Percentiles rank a stretch among this genome's conserved stretches.
phyloP scores from a whole-genome alignment of 768 basidiomycete species.

The Lyophyllum atratum region DNA sequence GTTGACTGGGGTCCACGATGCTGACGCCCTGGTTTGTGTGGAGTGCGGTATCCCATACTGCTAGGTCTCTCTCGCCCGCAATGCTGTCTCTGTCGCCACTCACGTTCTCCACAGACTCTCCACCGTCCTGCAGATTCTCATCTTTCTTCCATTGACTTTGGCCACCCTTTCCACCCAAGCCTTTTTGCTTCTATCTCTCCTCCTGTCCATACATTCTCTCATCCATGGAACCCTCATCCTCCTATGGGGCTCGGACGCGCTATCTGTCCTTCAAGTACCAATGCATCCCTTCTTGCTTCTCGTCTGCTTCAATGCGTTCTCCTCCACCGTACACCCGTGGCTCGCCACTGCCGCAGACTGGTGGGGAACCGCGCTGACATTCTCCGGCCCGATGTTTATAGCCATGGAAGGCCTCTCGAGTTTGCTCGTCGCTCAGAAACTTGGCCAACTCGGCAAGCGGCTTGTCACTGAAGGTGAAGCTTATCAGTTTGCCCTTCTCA shows the following conservation, averaged over 20 bases:
- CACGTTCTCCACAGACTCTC: constrained; percentile 51
- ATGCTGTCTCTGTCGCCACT: neutral
- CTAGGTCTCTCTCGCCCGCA: constrained; percentile 43
- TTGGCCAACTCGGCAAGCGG: constrained; percentile 76
- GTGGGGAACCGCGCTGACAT: constrained; percentile 74
- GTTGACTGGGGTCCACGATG: constrained; percentile 22
- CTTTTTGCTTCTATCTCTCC: constrained; percentile 79
- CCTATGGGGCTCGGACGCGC: constrained; percentile 67
- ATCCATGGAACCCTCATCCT: constrained; percentile 81
- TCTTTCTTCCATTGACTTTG: constrained; percentile 83
- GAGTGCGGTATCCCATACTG: constrained; percentile 65
- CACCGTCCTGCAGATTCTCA: constrained; percentile 77
- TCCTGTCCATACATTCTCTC: constrained; percentile 74
- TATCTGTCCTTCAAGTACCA: constrained; percentile 81
- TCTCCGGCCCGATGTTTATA: constrained; percentile 78
- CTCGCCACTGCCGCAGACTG: constrained; percentile 57
- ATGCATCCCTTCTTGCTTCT: constrained; percentile 87
- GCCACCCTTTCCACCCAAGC: constrained; percentile 80
- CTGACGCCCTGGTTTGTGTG: constrained; percentile 67
- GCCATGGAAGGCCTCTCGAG: constrained; percentile 84
- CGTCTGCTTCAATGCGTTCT: constrained; percentile 84
- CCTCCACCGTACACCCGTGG: constrained; percentile 60
- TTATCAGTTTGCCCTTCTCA: constrained; percentile 76
- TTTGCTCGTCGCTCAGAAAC: constrained; percentile 77
- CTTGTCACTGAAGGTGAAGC: constrained; percentile 70